A percentile compares a stretch with the other conserved stretches of the same genome.
phyloP scores from a whole-genome alignment of 352 stramenopile genomes.

The Phytopythium oedochilum region DNA sequence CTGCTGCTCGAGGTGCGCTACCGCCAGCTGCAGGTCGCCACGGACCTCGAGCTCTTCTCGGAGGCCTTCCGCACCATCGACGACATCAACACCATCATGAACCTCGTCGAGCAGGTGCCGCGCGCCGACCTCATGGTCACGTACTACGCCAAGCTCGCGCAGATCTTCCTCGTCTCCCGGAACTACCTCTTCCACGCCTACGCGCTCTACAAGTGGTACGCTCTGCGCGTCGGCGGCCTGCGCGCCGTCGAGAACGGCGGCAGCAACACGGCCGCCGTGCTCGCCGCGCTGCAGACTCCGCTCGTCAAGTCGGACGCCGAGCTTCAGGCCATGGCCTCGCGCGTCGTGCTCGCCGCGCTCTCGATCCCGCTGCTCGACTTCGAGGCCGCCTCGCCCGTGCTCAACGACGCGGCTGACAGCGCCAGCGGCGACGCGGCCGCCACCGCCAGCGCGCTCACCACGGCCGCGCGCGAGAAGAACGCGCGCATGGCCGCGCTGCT shows the following conservation, averaged over 20 bases:
- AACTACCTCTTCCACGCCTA: slow-evolving; percentile 98
- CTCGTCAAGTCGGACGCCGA: slow-evolving; percentile 69
- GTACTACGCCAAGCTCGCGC: slow-evolving; percentile 98
- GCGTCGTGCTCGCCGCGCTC: slow-evolving; percentile 91
- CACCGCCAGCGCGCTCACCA: slow-evolving; percentile 34
- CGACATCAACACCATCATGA: slow-evolving; percentile 98
- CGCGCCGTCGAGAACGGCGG: slow-evolving; percentile 38
- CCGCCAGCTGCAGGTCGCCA: slow-evolving; percentile 95
- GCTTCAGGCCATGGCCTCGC: slow-evolving; percentile 83
- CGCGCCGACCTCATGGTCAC: slow-evolving; percentile 95
- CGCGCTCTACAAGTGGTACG: slow-evolving; percentile 96
- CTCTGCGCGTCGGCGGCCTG: slow-evolving; percentile 88
- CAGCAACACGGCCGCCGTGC: slow-evolving; percentile 10
- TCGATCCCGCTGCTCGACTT: slow-evolving; percentile 90
- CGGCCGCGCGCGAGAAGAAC: slow-evolving; percentile 89
- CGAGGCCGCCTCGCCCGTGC: slow-evolving; percentile 46
- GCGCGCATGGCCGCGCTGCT: slow-evolving; percentile 92
- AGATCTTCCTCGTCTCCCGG: slow-evolving; percentile 96
- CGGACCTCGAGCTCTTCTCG: slow-evolving; percentile 94
- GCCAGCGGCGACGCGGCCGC: slow-evolving; percentile 53
- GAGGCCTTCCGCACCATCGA: slow-evolving; percentile 98
- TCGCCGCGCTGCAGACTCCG: slow-evolving; percentile 27
- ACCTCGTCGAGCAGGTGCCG: slow-evolving; percentile 78
- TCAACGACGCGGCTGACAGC: slow-evolving; percentile 46
- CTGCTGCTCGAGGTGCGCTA: slow-evolving; percentile 96